Percentiles rank a stretch among this genome's conserved stretches.
These are phyloP conservation scores for Cercospora nicotianae DNA, from an alignment of 2,329 filamentous ascomycete species.

Conservation along the genomic window DNA sequence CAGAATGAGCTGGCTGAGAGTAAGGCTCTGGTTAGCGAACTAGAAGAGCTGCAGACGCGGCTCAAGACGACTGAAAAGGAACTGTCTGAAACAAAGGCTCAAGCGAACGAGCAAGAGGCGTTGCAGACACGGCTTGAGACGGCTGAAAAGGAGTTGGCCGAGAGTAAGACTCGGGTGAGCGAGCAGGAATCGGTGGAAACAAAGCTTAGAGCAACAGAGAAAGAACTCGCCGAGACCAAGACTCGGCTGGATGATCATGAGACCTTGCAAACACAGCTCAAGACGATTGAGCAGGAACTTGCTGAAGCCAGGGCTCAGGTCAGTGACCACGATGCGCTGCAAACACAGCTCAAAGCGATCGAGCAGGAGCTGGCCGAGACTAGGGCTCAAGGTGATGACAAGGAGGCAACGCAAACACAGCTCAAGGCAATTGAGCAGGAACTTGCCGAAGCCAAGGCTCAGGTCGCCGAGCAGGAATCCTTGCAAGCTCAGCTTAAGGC, in stretches of 20 bases:
- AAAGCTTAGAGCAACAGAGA: not conserved
- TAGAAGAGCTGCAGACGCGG: not conserved
- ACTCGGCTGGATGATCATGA: constrained; percentile 4
- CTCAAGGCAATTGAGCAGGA: not conserved
- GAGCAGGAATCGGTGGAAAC: constrained; percentile 14
- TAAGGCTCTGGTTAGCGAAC: constrained; percentile 12
- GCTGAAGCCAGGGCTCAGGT: not conserved
- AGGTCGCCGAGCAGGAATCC: not conserved
- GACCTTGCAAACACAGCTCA: not conserved
- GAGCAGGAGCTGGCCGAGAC: constrained; percentile 11
- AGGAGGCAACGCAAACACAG: not conserved
- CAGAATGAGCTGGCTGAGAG: constrained; percentile 13
- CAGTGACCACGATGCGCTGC: not conserved
- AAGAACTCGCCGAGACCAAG: not conserved
- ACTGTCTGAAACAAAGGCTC: not conserved
- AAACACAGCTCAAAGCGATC: not conserved
- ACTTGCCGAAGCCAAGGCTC: not conserved
- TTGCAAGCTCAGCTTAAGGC: not conserved
- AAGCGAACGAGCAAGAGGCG: not conserved
- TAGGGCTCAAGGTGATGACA: constrained; percentile 25
- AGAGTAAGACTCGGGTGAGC: constrained; percentile 24
- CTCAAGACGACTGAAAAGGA: not conserved
- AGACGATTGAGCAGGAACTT: not conserved
- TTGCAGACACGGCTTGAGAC: not conserved
- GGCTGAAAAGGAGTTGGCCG: not conserved